phyloP scores from a whole-genome alignment of 768 basidiomycete species.

The Rhodosporidiobolus odoratus region DNA sequence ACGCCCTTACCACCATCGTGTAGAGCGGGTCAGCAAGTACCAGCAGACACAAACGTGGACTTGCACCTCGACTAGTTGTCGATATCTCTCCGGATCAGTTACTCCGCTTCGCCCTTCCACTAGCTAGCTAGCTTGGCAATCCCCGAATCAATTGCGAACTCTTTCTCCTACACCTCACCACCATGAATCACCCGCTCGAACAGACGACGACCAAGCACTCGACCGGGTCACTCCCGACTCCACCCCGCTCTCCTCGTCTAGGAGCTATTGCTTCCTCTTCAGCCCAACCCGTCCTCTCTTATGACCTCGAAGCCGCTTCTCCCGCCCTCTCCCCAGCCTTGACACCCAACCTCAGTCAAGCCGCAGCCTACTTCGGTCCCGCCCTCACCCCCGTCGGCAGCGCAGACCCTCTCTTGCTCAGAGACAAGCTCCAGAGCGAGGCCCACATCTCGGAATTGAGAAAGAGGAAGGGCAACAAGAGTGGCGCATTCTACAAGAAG shows the following conservation, averaged over 20 bases:
- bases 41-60: no score
- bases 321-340: background rate
- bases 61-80: no score
- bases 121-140: no score
- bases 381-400: slow-evolving; percentile 7
- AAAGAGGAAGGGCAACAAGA: slow-evolving; percentile 57
- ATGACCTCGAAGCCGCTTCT: background rate
- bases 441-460: slow-evolving; percentile 62
- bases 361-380: slow-evolving; percentile 6
- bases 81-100: no score
- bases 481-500: slow-evolving; percentile 48
- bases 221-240: slow-evolving; percentile 16
- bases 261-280: no score
- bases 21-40: no score
- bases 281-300: background rate
- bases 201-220: background rate
- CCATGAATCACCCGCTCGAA: slow-evolving; percentile 2
- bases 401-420: slow-evolving; percentile 33
- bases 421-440: slow-evolving; percentile 53
- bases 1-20: no score
- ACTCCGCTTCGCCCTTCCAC: no score
- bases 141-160: no score
- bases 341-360: background rate
- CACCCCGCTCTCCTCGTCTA: slow-evolving; percentile 18
- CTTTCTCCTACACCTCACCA: background rate